Evolutionary conservation across 169 alveolate species (phyloP), one percentile per base, ranked within the genome.

Genomic region (Eimeria tenella): DNA sequence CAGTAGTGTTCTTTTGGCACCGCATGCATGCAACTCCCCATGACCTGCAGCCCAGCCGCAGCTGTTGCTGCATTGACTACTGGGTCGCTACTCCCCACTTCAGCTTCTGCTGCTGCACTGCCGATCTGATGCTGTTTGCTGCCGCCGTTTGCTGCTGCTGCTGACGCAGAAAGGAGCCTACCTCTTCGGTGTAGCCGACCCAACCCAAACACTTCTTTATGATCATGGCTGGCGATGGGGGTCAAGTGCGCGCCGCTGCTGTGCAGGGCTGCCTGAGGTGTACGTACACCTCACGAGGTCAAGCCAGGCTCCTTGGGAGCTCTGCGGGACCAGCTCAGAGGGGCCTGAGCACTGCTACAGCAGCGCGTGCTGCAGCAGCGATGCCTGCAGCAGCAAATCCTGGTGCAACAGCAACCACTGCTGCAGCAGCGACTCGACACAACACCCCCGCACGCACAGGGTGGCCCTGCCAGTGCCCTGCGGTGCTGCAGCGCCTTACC

Each of bases 191-290:
- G 90, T 60, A 13, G 50, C 71, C 21, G 90, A 82, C 25, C 23
- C 23, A 21, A 82, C 90, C 17, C 56, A 60, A 17, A 49, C 75
- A 19, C 75, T 82, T 5, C 21, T 21, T 13, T 56, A 58, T 62
- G 82, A 62, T n/a, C 60, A 50, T 7, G 84, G 75, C n/a, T 77
- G 87, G 87, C 50, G 87, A 8, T 10, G 53, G 50, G 19, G 31
- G 25, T 77, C 68, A 4, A 42, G 60, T 5, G 25, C 65, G 31
- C 15, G 65, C 60, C 62, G 42, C 9, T 19, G 19, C 8, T 77
- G 9, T 49, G 60, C 87, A 5, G 87, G 87, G 6, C 42, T 77
- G 15, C 87, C 87, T n/a, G 87, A 77, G 87, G 87, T 77, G 19
- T 77, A 6, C 50, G 70, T 77, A 21, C 87, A 77, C 50, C 60